Conservation (phyloP, 106 monocot species). For the Phalaenopsis aphrodite region DNA sequence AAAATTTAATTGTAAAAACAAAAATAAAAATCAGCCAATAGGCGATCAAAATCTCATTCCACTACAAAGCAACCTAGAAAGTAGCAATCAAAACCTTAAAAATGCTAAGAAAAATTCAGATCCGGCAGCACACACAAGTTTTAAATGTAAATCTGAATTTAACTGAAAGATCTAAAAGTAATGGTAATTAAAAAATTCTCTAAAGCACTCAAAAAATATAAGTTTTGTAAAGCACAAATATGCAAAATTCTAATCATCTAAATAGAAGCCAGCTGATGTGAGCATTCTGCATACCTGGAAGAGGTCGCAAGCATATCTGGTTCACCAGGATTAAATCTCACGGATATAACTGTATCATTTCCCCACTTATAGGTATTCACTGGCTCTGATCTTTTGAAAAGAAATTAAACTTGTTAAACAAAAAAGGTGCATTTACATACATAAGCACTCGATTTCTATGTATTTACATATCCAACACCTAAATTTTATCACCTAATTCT, state of each 20-base stretch:
- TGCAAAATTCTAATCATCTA: not conserved
- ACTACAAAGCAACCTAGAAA: no score
- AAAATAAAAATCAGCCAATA: no score
- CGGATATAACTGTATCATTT: constrained; percentile 71
- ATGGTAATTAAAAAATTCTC: not conserved
- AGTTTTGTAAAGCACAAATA: not conserved
- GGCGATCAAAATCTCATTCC: no score
- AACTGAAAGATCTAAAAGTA: not conserved
- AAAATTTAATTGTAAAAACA: no score
- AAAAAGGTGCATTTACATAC: no score
- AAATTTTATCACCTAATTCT: no score
- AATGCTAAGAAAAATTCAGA: no score
- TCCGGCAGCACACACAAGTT: no score
- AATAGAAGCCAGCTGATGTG: not conserved
- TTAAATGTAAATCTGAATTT: no score
- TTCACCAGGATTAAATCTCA: constrained; percentile 90
- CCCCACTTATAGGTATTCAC: constrained; percentile 85
- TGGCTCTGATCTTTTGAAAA: constrained; percentile 63
- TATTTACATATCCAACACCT: no score
- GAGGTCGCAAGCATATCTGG: constrained; percentile 79
- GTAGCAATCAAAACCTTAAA: no score
- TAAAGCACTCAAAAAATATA: not conserved
- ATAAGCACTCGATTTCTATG: no score
- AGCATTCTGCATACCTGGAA: constrained; percentile 43
- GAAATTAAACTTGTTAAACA: not conserved